Conservation (phyloP, 805 yeast species). For the Saccharomycopsis oosterbeekiorum region DNA sequence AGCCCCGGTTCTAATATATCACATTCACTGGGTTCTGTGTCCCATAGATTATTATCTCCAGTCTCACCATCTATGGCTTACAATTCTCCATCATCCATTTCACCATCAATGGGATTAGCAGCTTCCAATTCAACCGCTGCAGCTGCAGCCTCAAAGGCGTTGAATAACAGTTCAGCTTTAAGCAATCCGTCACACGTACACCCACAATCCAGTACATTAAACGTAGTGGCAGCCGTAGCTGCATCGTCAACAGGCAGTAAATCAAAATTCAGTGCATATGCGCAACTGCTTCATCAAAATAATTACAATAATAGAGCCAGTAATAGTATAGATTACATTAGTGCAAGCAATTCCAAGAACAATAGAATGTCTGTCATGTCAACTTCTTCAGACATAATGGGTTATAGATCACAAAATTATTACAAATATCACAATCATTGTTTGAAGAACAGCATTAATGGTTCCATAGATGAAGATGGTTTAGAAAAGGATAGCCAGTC, state of each 20-base stretch:
- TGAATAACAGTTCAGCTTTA: not conserved
- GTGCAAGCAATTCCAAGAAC: not conserved
- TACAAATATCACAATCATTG: not conserved
- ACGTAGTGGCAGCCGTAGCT: not conserved
- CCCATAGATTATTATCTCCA: not conserved
- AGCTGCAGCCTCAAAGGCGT: not conserved
- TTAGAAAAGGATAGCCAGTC: not conserved
- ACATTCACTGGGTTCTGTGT: not conserved
- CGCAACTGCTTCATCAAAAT: not conserved
- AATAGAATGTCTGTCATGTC: conserved; percentile 1
- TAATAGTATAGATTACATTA: not conserved
- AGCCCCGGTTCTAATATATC: not conserved
- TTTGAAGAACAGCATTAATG: not conserved
- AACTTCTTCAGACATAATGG: not conserved
- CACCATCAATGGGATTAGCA: not conserved
- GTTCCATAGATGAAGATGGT: not conserved
- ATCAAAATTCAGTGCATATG: not conserved
- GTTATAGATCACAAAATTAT: not conserved
- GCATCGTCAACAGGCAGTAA: not conserved
- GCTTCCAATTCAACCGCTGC: not conserved
- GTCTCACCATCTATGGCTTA: not conserved
- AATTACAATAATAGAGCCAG: not conserved
- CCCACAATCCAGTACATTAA: not conserved
- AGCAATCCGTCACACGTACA: not conserved
- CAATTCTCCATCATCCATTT: not conserved